Evolutionary conservation across 352 stramenopile genomes (phyloP), one percentile per base, ranked within the genome.

Genomic region (Phytophthora pisi): DNA sequence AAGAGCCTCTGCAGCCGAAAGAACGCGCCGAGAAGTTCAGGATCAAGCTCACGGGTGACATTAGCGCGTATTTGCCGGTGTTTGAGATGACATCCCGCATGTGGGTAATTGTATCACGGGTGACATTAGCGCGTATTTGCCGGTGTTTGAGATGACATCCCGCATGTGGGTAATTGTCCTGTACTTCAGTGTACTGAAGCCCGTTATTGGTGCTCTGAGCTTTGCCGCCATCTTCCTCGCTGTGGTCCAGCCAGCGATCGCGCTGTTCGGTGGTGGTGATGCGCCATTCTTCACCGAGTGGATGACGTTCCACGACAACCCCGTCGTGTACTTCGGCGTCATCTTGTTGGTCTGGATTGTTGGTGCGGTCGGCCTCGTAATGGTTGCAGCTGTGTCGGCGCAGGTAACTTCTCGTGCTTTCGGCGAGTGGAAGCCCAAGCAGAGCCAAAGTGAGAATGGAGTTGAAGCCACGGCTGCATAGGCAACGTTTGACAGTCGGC

Each of bases 241-340:
- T 23, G 50, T 77, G 2, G 18, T 68, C 9, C 47, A 68, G 1
- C 77, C 77, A 2, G 68, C 74, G 18, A 45, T 75, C n/a, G 57
- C 74, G 13, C 55, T 77, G 7, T 68, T 68, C 23, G 49, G 9
- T 11, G n/a, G 53, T 7, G 57, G 46, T 8, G 9, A 56, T 20
- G 42, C 28, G 3, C 40, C 36, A 16, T 42, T 45, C 11, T 51
- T 51, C 47, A 34, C 24, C 3, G 42, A 30, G 10, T 28, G 52
- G 16, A 40, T 70, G 28, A 56, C 43, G 6, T 61, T 63, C 28
- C 10, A 55, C 7, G 63, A 66, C 8, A 60, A 64, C 23, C 61
- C 61, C 3, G 26, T 45, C 7, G 54, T 13, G 11, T 76, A 74
- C 31, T 23, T 70, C 20, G 26, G 61, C 3, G 30, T 46, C 1